phyloP scores from a whole-genome alignment of 2,329 filamentous ascomycete genomes.

The Penicillium hordei region DNA sequence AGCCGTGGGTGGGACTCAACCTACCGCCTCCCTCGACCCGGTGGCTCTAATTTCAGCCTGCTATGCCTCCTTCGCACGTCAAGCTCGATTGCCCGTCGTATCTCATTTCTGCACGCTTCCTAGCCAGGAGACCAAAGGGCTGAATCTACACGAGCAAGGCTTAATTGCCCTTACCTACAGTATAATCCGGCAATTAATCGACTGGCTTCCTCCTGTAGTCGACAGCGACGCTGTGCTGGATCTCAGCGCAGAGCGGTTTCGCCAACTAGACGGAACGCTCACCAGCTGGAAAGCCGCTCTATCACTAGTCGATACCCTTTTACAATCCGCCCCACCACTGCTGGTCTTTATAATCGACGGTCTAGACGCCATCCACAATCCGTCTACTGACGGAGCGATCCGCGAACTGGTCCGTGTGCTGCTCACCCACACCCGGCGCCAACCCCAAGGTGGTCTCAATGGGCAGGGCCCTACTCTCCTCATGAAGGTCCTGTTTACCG shows the following conservation, averaged over 20 bases:
- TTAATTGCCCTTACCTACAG: slow-evolving; percentile 42
- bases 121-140: slow-evolving; percentile 19
- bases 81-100: slow-evolving; percentile 34
- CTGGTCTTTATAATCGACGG: slow-evolving; percentile 40
- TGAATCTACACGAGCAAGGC: slow-evolving; percentile 31
- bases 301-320: slow-evolving; percentile 37
- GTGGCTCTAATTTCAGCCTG: slow-evolving; percentile 37
- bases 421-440: slow-evolving; percentile 34
- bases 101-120: slow-evolving; percentile 40
- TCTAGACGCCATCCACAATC: slow-evolving; percentile 35
- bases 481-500: slow-evolving; percentile 40
- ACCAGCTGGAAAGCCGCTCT: slow-evolving; percentile 38
- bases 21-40: slow-evolving; percentile 28
- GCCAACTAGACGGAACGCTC: slow-evolving; percentile 35
- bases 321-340: slow-evolving; percentile 38
- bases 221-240: slow-evolving; percentile 37
- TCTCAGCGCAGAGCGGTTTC: slow-evolving; percentile 38
- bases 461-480: slow-evolving; percentile 29
- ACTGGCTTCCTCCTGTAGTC: slow-evolving; percentile 37
- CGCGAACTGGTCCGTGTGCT: slow-evolving; percentile 35
- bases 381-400: slow-evolving; percentile 36
- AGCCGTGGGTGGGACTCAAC: slow-evolving; percentile 32
- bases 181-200: slow-evolving; percentile 40
- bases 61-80: slow-evolving; percentile 34
- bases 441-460: slow-evolving; percentile 20